These are phyloP conservation scores for Ceratocystis huliohia DNA, from an alignment of 2,329 filamentous ascomycete genomes.

Conservation along the genomic window DNA sequence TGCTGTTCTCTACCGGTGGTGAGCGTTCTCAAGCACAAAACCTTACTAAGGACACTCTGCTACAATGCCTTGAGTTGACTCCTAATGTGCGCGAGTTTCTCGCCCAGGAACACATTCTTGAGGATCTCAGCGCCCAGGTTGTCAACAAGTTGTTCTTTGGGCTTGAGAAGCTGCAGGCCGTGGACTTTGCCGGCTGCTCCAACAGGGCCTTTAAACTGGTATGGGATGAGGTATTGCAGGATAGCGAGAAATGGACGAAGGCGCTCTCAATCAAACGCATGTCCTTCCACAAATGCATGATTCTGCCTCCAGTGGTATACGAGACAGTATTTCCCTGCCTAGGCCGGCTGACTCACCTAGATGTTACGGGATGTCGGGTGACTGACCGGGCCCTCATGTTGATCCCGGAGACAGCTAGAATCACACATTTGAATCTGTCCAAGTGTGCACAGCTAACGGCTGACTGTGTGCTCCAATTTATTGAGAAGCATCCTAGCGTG, in stretches of 20 bases:
- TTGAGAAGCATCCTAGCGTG: constrained; percentile 58
- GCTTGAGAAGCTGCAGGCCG: constrained; percentile 49
- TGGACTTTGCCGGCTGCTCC: constrained; percentile 69
- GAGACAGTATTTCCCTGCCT: constrained; percentile 61
- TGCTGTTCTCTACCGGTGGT: constrained; percentile 60
- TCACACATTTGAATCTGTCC: constrained; percentile 67
- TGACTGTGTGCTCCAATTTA: constrained; percentile 54
- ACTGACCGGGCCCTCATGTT: constrained; percentile 57
- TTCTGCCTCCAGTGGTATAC: constrained; percentile 53
- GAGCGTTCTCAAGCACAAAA: constrained; percentile 65
- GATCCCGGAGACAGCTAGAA: constrained; percentile 56
- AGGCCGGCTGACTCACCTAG: constrained; percentile 57
- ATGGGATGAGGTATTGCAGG: constrained; percentile 45
- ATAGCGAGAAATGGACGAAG: constrained; percentile 29
- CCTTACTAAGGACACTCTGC: constrained; percentile 59
- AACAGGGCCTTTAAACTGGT: constrained; percentile 53
- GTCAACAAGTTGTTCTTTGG: constrained; percentile 57
- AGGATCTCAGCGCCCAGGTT: constrained; percentile 57
- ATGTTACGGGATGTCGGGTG: constrained; percentile 66
- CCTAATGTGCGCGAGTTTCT: constrained; percentile 67
- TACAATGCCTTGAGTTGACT: constrained; percentile 57
- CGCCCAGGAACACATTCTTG: constrained; percentile 68
- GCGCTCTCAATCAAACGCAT: constrained; percentile 45
- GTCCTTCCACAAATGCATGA: constrained; percentile 67
- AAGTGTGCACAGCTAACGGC: constrained; percentile 61